Base-by-base conservation (phyloP, 2,329 filamentous ascomycete genomes). In the Penicillium palitans region DNA sequence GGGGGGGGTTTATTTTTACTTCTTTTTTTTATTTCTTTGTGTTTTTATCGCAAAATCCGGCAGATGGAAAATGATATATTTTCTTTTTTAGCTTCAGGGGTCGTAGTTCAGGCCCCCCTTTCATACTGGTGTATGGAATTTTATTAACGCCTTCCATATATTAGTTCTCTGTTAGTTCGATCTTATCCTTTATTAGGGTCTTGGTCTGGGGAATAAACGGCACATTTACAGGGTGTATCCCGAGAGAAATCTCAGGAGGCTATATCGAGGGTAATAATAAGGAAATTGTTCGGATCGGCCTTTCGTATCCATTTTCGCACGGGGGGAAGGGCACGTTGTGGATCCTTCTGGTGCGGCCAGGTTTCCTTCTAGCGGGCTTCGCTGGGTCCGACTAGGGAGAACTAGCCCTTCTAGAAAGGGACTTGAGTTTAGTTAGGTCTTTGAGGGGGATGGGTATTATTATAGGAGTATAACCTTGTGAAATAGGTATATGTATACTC, bases 321-420 rank as follows among this genome's bases (percentile, higher is more conserved):
- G 70, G 68, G 69, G 69, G 63, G 66, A 68, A 65, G 57, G 49
- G 65, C 64, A 72, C 64, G 68, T 66, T 71, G 70, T 72, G 69
- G 70, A 72, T 66, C 69, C 70, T 69, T 74, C 69, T 73, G 65
- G 68, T 68, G 70, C 68, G 64, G 67, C 63, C 68, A 65, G 60
- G 63, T 70, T 70, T 68, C 67, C 66, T 66, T 68, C 64, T 67
- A 64, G 65, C 65, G 66, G 61, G 60, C 65, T 66, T 67, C 64
- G 61, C 64, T 68, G 60, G 64, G 53, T 59, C 61, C 59, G 55
- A 63, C 65, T 68, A 64, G 52, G 57, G 57, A 55, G 46, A 53
- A 45, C 55, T 66, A 65, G 60, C 33, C 41, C 29, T 51, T 49
- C 31, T 49, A 42, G 56, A 51, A 59, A 46, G 45, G 40, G 46